Evolutionary conservation across 352 stramenopile genomes (phyloP).

Genomic region (Globisporangium nodosum): DNA sequence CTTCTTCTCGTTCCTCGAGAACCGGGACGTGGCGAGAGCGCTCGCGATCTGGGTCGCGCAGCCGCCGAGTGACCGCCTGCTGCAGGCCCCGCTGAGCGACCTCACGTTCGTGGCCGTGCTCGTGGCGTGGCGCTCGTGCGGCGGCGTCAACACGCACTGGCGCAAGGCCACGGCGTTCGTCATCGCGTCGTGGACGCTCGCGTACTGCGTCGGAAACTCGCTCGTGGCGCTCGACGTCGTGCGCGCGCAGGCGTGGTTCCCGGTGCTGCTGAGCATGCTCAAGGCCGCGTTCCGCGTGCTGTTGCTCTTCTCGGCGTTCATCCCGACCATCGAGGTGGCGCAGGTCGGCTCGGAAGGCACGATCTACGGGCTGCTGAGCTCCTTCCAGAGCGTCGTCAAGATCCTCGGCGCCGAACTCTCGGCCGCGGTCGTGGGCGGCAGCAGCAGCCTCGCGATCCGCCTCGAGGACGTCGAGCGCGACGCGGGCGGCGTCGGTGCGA

Average conservation of each 20-base stretch:
- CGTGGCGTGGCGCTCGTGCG: conserved; percentile 16
- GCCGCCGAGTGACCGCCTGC: conserved; percentile 4
- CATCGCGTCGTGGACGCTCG: conserved; percentile 12
- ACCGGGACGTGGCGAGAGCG: conserved; percentile 14
- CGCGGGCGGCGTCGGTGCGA: neutral
- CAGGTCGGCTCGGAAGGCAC: conserved; percentile 34
- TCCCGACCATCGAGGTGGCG: conserved; percentile 40
- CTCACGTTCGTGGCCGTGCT: conserved; percentile 16
- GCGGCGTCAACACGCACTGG: conserved; percentile 23
- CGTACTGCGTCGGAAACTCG: conserved; percentile 10
- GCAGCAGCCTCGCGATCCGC: conserved; percentile 9
- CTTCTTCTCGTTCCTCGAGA: conserved; percentile 33
- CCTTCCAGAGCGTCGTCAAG: conserved; percentile 29
- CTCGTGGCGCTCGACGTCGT: conserved; percentile 22
- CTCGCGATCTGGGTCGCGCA: conserved; percentile 22
- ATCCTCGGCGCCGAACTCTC: conserved; percentile 23
- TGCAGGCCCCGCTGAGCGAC: conserved; percentile 19
- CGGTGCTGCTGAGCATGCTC: conserved; percentile 12
- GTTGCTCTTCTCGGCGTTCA: conserved; percentile 25
- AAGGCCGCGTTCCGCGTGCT: conserved; percentile 20
- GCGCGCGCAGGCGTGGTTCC: conserved; percentile 19
- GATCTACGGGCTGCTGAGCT: conserved; percentile 31
- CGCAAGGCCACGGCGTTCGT: conserved; percentile 9
- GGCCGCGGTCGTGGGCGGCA: conserved; percentile 6
- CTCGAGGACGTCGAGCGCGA: conserved; percentile 2